Evolutionary conservation across 352 stramenopile genomes (phyloP), one percentile per base, ranked within the genome.

Genomic region (Thalassiosira allenii): DNA sequence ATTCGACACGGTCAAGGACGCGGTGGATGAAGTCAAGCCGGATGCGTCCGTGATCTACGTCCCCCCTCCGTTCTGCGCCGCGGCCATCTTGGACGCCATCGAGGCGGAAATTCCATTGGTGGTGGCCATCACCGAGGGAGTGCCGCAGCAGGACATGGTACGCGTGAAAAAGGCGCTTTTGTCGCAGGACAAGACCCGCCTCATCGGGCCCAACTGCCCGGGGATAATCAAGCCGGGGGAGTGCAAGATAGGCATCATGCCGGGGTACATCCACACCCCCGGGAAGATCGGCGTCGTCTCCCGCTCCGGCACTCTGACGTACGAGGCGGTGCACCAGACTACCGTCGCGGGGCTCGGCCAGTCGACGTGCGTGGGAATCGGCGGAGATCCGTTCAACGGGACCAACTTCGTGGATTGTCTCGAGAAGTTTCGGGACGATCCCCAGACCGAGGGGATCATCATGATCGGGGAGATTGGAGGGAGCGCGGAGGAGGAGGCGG

Each of bases 181-280:
- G 63, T 92, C 94, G 63, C 96, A 99, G 84, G 96, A 86, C 72
- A 96, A 89, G 41, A 99, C 97, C 63, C 93, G 98, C 47, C 92
- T 99, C 33, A 99, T 99, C 79, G 98, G 98, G 37, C 98, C 98
- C 49, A 99, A 99, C 93, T 99, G 98, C 93, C 98, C 98, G 33
- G 98, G 98, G 75, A 99, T 99, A 83, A 99, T 99, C 94, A 99
- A 99, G 92, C 97, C 98, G 0, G 97, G 97, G 52, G 98, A 99
- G 92, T 99, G 96, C 88, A 99, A 99, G 91, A 99, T 99, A 91
- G 98, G 98, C 66, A 99, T 99, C 91, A 99, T 99, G 98, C 98
- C 98, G 63, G 98, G 97, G 59, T 98, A 99, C 93, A 99, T 99
- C 91, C 97, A 99, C 90, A 94, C 93, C 82, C 93, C 93, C 70